A percentile compares a stretch with the other conserved stretches of the same genome.
phyloP scores from a whole-genome alignment of 2,329 filamentous ascomycete species.

The Xylariaceae sp. region DNA sequence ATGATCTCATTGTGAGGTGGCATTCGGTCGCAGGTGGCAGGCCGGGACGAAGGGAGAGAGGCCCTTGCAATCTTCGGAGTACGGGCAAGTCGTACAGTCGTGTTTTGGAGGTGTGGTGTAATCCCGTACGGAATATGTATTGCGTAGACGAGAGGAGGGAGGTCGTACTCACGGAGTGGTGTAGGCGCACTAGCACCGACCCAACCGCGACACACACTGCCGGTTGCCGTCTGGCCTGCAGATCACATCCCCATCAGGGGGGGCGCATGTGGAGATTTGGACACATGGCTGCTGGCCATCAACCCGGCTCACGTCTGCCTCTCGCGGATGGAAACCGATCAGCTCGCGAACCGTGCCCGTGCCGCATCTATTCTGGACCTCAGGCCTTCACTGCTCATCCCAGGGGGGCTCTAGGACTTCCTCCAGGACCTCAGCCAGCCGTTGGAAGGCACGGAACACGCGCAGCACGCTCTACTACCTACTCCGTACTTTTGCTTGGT shows the following conservation, averaged over 20 bases:
- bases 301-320: constrained; percentile 2
- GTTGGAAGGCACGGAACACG: too few relatives aligned
- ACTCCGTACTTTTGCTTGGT: too few relatives aligned
- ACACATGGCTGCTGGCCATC: constrained; percentile 16
- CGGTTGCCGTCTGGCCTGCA: constrained; percentile 14
- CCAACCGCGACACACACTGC: constrained; percentile 13
- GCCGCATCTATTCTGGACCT: neutral
- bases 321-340: neutral
- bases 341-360: neutral
- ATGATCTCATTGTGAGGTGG: too few relatives aligned
- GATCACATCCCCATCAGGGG: constrained; percentile 13
- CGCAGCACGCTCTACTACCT: too few relatives aligned
- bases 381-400: neutral
- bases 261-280: constrained; percentile 7
- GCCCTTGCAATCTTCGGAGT: neutral
- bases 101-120: neutral
- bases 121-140: neutral
- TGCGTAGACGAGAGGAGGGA: neutral
- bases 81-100: neutral
- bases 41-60: neutral
- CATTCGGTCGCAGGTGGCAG: constrained; percentile 1
- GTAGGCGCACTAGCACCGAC: constrained; percentile 1
- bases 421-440: neutral
- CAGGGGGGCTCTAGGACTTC: neutral
- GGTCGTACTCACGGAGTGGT: constrained; percentile 1